A percentile compares a stretch with the other conserved stretches of the same genome.
These are phyloP conservation scores for Flueggea neowawraea DNA, from an alignment of 441 rosid genomes.

Conservation along the genomic window DNA sequence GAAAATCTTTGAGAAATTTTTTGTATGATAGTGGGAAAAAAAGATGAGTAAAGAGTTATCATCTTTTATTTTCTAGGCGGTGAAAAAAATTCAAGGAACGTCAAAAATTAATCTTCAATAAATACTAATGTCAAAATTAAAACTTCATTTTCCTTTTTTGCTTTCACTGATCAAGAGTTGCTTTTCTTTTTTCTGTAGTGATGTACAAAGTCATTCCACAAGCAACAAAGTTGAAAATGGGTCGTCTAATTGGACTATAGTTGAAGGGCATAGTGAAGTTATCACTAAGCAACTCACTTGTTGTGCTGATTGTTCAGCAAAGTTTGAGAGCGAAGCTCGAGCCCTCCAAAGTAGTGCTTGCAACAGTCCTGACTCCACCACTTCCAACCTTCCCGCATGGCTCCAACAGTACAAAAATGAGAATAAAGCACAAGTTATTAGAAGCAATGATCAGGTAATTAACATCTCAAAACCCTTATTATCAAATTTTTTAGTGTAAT, in stretches of 20 bases:
- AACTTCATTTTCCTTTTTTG: too few relatives aligned
- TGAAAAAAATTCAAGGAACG: too few relatives aligned
- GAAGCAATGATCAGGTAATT: conserved; percentile 40
- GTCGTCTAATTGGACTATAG: conserved; percentile 20
- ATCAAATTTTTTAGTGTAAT: too few relatives aligned
- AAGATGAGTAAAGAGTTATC: too few relatives aligned
- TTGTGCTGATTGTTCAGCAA: conserved; percentile 35
- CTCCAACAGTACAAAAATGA: conserved; percentile 58
- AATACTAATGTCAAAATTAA: too few relatives aligned
- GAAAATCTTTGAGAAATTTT: too few relatives aligned
- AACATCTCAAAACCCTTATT: too few relatives aligned
- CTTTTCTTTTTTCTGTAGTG: conserved; percentile 25
- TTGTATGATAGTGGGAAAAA: too few relatives aligned
- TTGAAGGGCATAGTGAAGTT: conserved; percentile 28
- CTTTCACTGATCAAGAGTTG: too few relatives aligned
- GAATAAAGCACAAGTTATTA: conserved; percentile 16
- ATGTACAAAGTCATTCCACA: conserved; percentile 28
- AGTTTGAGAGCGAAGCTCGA: conserved; percentile 27
- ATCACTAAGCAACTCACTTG: conserved; percentile 19
- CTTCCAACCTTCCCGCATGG: conserved; percentile 55
- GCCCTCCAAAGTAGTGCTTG: conserved; percentile 19
- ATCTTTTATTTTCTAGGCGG: too few relatives aligned
- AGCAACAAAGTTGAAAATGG: conserved; percentile 36
- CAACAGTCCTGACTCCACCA: conserved; percentile 22
- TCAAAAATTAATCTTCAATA: too few relatives aligned